Percentiles rank a stretch among this genome's conserved stretches.
Evolutionary conservation across 768 basidiomycete species (phyloP).

Genomic region (Tylopilus cervinicoccineus): DNA sequence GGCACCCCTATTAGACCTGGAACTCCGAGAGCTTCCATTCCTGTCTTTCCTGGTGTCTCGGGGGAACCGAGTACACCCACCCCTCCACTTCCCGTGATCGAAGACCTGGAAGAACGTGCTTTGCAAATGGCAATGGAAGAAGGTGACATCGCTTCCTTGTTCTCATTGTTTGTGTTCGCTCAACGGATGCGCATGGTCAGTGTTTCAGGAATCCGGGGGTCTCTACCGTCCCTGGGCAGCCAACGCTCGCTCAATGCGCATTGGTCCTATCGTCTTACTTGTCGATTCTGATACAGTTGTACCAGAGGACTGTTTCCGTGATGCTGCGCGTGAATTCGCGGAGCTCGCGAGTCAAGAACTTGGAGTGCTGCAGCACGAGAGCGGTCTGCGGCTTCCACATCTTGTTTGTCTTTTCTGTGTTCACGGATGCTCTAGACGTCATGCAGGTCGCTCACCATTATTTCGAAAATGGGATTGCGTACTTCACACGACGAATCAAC

Average conservation of each 20-base stretch:
- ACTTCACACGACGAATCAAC: constrained; percentile 86
- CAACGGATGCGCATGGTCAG: constrained; percentile 34
- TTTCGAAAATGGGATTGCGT: constrained; percentile 87
- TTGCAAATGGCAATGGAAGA: constrained; percentile 50
- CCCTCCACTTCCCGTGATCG: constrained; percentile 20
- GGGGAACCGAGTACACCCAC: constrained; percentile 8
- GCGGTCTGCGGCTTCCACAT: constrained; percentile 52
- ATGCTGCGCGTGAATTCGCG: constrained; percentile 81
- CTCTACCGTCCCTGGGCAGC: constrained; percentile 71
- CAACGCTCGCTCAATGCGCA: constrained; percentile 68
- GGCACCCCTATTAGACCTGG: constrained; percentile 26
- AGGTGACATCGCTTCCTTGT: constrained; percentile 33
- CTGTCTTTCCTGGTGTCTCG: constrained; percentile 1
- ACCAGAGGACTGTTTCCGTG: constrained; percentile 87
- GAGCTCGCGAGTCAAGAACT: constrained; percentile 62
- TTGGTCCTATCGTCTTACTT: constrained; percentile 76
- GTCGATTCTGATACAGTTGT: constrained; percentile 89
- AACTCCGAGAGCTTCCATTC: constrained; percentile 19
- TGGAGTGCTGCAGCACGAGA: constrained; percentile 88
- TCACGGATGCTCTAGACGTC: constrained; percentile 49
- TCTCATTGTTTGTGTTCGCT: constrained; percentile 35
- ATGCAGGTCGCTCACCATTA: constrained; percentile 89
- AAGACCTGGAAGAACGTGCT: constrained; percentile 46
- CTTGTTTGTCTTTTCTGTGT: not conserved
- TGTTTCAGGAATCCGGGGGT: constrained; percentile 50